phyloP scores from a whole-genome alignment of 2,329 filamentous ascomycete species.

The Aspergillus terreus region DNA sequence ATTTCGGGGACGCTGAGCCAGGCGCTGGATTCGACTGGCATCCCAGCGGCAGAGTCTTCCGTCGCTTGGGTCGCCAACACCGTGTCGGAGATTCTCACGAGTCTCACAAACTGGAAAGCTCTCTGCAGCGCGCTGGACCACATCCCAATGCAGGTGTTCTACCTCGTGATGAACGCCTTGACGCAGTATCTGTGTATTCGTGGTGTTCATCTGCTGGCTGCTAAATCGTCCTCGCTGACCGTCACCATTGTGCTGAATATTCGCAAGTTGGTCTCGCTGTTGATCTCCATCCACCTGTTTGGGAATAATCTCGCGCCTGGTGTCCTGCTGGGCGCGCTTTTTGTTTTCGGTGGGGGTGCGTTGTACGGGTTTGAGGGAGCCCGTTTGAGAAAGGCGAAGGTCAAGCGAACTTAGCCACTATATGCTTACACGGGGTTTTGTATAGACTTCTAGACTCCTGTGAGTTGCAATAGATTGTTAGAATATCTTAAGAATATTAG shows the following conservation, averaged over 20 bases:
- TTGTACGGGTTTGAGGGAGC: constrained; percentile 75
- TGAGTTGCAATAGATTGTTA: constrained; percentile 7
- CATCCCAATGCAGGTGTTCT: constrained; percentile 34
- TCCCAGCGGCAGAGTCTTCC: not conserved
- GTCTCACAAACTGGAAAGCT: not conserved
- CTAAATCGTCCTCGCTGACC: constrained; percentile 83
- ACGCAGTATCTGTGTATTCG: constrained; percentile 95
- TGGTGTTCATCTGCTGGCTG: constrained; percentile 89
- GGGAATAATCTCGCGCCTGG: constrained; percentile 75
- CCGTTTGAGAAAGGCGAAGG: constrained; percentile 25
- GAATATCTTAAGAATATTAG: not conserved
- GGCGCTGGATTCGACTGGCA: not conserved
- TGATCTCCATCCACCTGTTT: constrained; percentile 91
- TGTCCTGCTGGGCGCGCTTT: constrained; percentile 73
- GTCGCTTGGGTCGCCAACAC: not conserved
- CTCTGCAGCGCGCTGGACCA: constrained; percentile 22
- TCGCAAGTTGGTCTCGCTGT: constrained; percentile 83
- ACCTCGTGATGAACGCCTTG: constrained; percentile 56
- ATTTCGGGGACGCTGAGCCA: not conserved
- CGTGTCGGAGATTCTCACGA: not conserved
- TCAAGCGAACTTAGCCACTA: constrained; percentile 15
- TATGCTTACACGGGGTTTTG: not conserved
- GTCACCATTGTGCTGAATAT: constrained; percentile 97
- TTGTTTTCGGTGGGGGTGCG: constrained; percentile 89
- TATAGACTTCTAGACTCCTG: not conserved